These are phyloP conservation scores for Jatropha multifida DNA, from an alignment of 441 rosid species.

Conservation along the genomic window DNA sequence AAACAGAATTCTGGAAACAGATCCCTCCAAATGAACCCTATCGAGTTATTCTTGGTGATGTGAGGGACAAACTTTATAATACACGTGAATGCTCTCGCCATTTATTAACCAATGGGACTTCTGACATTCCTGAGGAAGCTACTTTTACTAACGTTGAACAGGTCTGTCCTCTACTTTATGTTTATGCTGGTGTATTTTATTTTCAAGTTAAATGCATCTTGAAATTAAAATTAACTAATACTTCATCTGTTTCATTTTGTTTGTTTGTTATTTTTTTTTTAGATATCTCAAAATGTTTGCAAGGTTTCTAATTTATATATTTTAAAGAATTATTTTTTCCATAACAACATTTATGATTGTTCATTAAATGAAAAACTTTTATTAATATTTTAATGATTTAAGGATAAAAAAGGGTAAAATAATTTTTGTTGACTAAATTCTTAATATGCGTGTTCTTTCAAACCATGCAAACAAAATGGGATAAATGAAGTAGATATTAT, in stretches of 20 bases:
- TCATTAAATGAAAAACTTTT: too few relatives aligned
- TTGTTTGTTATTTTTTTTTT: too few relatives aligned
- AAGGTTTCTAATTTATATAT: too few relatives aligned
- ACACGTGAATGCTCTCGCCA: conserved; percentile 93
- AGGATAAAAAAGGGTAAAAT: too few relatives aligned
- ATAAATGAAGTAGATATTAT: not conserved
- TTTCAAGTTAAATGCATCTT: not conserved
- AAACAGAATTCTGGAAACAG: conserved; percentile 90
- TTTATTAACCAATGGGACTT: conserved; percentile 56
- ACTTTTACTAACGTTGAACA: conserved; percentile 72
- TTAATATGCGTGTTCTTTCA: too few relatives aligned
- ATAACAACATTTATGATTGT: too few relatives aligned
- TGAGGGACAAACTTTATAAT: conserved; percentile 79
- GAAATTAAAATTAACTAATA: not conserved
- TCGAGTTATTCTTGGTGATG: conserved; percentile 88
- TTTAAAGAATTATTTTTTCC: too few relatives aligned
- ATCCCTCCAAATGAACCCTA: conserved; percentile 85
- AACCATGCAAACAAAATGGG: too few relatives aligned
- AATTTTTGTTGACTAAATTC: too few relatives aligned
- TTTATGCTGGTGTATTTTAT: not conserved
- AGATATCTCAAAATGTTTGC: too few relatives aligned
- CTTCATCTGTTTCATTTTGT: too few relatives aligned
- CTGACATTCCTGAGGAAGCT: conserved; percentile 88
- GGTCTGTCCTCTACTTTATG: conserved; percentile 39
- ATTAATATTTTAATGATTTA: too few relatives aligned